phyloP scores from a whole-genome alignment of 208 protist genomes.

The Wallacemonas collosoma region DNA sequence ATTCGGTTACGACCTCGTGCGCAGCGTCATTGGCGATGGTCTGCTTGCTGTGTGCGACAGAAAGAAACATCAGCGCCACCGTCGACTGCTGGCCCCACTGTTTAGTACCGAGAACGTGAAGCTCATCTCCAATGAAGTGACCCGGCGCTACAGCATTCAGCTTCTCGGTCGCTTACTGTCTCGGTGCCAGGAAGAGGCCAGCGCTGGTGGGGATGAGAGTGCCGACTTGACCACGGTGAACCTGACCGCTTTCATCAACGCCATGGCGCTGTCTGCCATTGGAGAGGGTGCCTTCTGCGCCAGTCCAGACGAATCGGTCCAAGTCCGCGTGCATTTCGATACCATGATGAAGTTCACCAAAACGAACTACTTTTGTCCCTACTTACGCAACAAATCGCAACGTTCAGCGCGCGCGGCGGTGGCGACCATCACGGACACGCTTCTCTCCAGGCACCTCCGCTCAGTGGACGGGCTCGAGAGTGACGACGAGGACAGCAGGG shows the following conservation, averaged over 20 bases:
- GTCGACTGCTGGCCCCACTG: conserved; percentile 40
- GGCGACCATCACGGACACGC: conserved; percentile 29
- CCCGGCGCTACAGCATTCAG: conserved; percentile 44
- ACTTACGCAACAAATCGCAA: conserved; percentile 41
- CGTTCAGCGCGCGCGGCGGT: conserved; percentile 30
- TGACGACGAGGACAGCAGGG: not conserved
- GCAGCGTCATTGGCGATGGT: conserved; percentile 53
- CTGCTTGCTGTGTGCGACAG: conserved; percentile 48
- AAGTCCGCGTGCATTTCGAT: conserved; percentile 42
- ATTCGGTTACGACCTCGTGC: conserved; percentile 55
- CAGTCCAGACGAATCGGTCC: conserved; percentile 35
- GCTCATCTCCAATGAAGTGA: conserved; percentile 43
- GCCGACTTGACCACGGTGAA: conserved; percentile 33
- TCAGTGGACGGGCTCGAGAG: conserved; percentile 5
- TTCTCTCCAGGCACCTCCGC: conserved; percentile 38
- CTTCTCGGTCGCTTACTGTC: conserved; percentile 36
- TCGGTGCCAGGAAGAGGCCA: conserved; percentile 12
- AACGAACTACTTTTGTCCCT: conserved; percentile 61
- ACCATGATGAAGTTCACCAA: conserved; percentile 43
- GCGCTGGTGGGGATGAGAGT: conserved; percentile 25
- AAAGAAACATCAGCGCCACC: conserved; percentile 42
- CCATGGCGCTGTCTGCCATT: conserved; percentile 53
- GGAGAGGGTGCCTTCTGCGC: conserved; percentile 55
- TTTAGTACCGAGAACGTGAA: conserved; percentile 48
- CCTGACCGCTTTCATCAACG: conserved; percentile 41